A percentile compares a stretch with the other conserved stretches of the same genome.
These are phyloP conservation scores for Fraxinus platypoda DNA, from an alignment of 305 asterid species.

Conservation along the genomic window DNA sequence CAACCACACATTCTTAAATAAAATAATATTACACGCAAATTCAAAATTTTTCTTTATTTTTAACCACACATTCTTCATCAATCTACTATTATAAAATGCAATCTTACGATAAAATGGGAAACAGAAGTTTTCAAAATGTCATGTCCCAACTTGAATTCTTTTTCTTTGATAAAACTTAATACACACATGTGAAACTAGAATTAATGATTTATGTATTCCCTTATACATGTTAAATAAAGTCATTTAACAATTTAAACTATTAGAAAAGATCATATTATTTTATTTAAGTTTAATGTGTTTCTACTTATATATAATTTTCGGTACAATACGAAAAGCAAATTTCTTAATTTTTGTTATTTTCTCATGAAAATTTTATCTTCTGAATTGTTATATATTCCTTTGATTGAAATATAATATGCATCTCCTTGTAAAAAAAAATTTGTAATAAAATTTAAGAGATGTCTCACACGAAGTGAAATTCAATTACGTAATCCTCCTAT, in stretches of 20 bases:
- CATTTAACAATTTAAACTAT: background rate
- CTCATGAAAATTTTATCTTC: background rate
- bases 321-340: background rate
- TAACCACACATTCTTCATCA: too few species aligned
- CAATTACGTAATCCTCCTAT: background rate
- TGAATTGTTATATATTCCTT: too few species aligned
- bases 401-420: background rate
- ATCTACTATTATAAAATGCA: too few species aligned
- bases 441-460: background rate
- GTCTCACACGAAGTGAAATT: background rate
- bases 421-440: background rate
- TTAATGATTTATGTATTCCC: background rate
- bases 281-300: background rate
- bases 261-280: background rate
- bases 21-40: too few species aligned
- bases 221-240: background rate
- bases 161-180: background rate
- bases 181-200: background rate
- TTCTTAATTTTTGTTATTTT: background rate
- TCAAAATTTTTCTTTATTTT: too few species aligned
- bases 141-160: background rate
- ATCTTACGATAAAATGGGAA: too few species aligned
- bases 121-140: background rate
- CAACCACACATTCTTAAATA: too few species aligned
- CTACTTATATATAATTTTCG: background rate